Evolutionary conservation across 192 early-diverging fungal species (phyloP), one percentile per base, ranked within the genome.

Genomic region (Umbelopsis isabellina): DNA sequence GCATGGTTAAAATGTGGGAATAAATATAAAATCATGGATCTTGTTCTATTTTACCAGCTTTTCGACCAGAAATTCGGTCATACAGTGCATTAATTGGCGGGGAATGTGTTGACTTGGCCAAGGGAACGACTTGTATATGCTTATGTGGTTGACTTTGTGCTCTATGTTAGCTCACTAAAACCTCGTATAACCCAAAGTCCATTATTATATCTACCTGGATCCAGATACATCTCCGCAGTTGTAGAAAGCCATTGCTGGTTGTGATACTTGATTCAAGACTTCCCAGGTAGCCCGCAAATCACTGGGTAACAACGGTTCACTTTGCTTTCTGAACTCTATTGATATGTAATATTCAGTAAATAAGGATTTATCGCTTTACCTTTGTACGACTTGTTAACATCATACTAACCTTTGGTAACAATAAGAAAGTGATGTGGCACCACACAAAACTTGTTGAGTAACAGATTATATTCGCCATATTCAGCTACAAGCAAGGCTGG

Each of bases 381-480:
- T 45, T 13, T 10, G 11, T 1, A n/a, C 10, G 1, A 18, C 55
- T 58, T 4, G 49, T 35, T 3, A 12, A 44, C 23, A 48, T 21
- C 22, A 50, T 23, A 71, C 1, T 30, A 78, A 86, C 86, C 83
- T 77, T 89, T 89, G 0, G 87, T 87, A 8, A 85, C 75, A 27
- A 89, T 45, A 3, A 89, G 67, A 18, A 86, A 65, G 69, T 89
- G 87, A 2, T 79, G 50, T 4, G 86, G 83, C 35, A 87, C 77
- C 44, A 87, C 72, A 35, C 81, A 78, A 72, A 80, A 89, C 66
- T 89, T 89, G 75, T 89, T 89, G 21, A 89, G 71, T 9, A 89
- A 37, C 30, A 87, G 53, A 66, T 81, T 72, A 41, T 82, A 69
- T 0, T 79, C 74, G 35, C 78, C 65, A 4, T 61, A 65, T 52